Evolutionary conservation across 768 basidiomycete genomes (phyloP), one percentile per base, ranked within the genome.

Genomic region (Leccinum imitatum): DNA sequence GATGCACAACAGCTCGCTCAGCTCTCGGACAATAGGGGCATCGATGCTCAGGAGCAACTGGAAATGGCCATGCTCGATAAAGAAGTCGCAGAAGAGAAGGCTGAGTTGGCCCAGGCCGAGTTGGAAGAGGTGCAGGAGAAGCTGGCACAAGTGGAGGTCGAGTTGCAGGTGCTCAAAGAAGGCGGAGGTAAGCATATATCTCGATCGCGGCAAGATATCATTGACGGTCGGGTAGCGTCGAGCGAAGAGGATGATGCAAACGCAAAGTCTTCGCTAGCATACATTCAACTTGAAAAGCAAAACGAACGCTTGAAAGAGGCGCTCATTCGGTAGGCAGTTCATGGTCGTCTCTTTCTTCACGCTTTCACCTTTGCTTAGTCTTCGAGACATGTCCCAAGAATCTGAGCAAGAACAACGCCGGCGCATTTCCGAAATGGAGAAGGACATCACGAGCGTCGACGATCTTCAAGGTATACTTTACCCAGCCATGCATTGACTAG

Each of bases 291-390:
- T 1, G 95, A 98, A 77, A 97, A 93, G 72, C 96, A 98, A 69
- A 99, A 98, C 63, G 93, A 94, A 69, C 78, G 97, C 15, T 76
- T 99, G 57, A 98, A 97, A 74, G 97, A 98, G 69, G 97, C 97
- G 13, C 80, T 98, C 10, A 81, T 96, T 57, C 83, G 87, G 90
- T 93, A 47, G 37, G 82, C 68, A 4, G 27, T 8, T 23, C 10
- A 30, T 15, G 48, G 27, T 56, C 44, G 4, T 50, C 21, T 8
- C 25, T n/a, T 10, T 21, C 25, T 1, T 13, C 15, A 2, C 5
- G 19, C 7, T 37, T 41, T 48, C 41, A 47, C 56, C 37, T 54
- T 15, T 55, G 3, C 14, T 19, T 64, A 95, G 94, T 52, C 76
- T 98, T 39, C 87, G 96, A 6, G 96, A 99, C 64, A 80, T 97